Conservation (phyloP, 2,329 filamentous ascomycete species). For the Diaporthe citri region DNA sequence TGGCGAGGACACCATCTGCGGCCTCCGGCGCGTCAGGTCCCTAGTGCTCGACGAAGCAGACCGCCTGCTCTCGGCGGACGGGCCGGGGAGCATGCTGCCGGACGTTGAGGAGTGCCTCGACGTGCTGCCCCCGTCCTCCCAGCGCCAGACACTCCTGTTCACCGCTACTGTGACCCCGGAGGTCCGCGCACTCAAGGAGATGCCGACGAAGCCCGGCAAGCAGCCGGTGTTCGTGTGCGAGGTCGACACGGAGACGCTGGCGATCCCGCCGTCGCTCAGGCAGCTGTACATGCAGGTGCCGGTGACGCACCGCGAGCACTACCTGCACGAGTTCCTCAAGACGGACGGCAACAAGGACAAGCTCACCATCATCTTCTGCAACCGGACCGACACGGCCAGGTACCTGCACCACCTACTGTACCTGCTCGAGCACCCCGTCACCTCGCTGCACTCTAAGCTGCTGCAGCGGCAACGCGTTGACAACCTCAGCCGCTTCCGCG, state of each 20-base stretch:
- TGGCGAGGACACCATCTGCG: conserved; percentile 89
- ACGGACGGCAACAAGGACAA: conserved; percentile 82
- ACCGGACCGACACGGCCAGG: conserved; percentile 89
- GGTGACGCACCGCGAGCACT: conserved; percentile 93
- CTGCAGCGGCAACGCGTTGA: conserved; percentile 86
- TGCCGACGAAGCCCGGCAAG: conserved; percentile 76
- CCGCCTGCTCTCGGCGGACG: conserved; percentile 80
- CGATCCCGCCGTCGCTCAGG: conserved; percentile 82
- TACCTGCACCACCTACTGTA: conserved; percentile 90
- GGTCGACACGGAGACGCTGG: conserved; percentile 80
- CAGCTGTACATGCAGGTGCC: conserved; percentile 91
- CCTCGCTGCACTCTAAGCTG: conserved; percentile 88
- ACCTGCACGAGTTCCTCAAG: conserved; percentile 88
- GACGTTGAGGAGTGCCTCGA: conserved; percentile 91
- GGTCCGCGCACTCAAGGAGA: conserved; percentile 86
- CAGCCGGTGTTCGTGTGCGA: conserved; percentile 90
- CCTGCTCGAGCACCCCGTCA: conserved; percentile 88
- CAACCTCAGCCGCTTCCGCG: conserved; percentile 92
- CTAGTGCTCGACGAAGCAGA: conserved; percentile 98
- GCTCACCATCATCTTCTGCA: conserved; percentile 93
- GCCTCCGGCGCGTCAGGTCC: conserved; percentile 81
- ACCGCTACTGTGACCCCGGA: conserved; percentile 96
- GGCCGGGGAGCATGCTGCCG: conserved; percentile 89
- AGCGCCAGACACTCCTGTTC: conserved; percentile 94
- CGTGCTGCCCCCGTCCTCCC: conserved; percentile 79